These are phyloP conservation scores for Botrytis tulipae DNA, from an alignment of 2,329 filamentous ascomycete species.

Conservation along the genomic window DNA sequence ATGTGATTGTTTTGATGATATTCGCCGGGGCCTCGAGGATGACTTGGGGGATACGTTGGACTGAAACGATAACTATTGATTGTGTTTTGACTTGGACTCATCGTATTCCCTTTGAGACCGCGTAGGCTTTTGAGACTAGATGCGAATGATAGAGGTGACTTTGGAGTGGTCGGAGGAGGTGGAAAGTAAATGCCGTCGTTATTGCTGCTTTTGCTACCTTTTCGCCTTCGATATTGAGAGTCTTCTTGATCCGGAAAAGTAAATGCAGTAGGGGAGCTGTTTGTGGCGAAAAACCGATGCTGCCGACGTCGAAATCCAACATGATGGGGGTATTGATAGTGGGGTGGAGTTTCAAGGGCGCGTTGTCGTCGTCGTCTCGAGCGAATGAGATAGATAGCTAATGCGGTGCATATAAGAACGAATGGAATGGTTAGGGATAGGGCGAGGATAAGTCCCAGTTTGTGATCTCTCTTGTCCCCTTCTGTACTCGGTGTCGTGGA, in stretches of 20 bases:
- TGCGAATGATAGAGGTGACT: background rate
- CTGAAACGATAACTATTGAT: background rate
- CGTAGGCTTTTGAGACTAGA: conserved; percentile 1
- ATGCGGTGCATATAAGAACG: conserved; percentile 7
- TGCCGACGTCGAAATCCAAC: conserved; percentile 5
- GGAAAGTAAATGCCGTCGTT: conserved; percentile 2
- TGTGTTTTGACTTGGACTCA: background rate
- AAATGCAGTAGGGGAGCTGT: background rate
- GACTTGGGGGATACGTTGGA: background rate
- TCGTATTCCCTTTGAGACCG: background rate
- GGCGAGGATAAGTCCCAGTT: conserved; percentile 16
- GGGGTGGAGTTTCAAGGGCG: background rate
- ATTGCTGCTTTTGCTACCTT: background rate
- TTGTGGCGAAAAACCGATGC: conserved; percentile 2
- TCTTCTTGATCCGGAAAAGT: background rate
- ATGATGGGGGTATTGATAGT: conserved; percentile 18
- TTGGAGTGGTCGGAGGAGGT: conserved; percentile 17
- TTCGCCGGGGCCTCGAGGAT: background rate
- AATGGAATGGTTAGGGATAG: conserved; percentile 17
- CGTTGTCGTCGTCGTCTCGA: background rate
- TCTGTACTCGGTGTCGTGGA: background rate
- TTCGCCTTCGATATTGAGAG: background rate
- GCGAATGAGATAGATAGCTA: conserved; percentile 15
- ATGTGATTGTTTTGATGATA: background rate
- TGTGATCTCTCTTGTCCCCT: conserved; percentile 10